Conservation (phyloP, 176 grass and related monocot species). For the Bonia amplexicaulis region DNA sequence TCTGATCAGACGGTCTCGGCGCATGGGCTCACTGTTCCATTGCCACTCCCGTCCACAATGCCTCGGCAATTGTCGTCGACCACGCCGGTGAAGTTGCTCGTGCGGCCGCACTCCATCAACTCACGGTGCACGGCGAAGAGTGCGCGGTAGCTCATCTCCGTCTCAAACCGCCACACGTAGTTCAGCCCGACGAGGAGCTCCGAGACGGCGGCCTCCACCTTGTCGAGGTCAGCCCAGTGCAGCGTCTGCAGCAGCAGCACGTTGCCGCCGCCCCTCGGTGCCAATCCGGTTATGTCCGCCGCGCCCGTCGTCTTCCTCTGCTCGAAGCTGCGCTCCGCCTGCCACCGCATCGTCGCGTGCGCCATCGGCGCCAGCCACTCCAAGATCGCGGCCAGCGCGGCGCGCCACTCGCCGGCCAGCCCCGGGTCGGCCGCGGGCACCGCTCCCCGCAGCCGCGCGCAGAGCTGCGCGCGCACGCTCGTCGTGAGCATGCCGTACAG, state of each 20-base stretch:
- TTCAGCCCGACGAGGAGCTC: slow-evolving; percentile 87
- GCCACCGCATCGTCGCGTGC: slow-evolving; percentile 75
- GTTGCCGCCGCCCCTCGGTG: background rate
- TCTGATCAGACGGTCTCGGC: background rate
- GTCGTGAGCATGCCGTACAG: slow-evolving; percentile 81
- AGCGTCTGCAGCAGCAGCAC: slow-evolving; percentile 84
- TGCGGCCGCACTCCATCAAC: slow-evolving; percentile 7
- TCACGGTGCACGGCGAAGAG: slow-evolving; percentile 38
- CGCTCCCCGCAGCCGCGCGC: slow-evolving; percentile 44
- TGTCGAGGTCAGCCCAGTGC: slow-evolving; percentile 58
- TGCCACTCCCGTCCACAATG: background rate
- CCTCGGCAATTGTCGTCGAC: background rate
- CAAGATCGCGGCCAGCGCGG: slow-evolving; percentile 56
- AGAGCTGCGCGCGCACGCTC: slow-evolving; percentile 59
- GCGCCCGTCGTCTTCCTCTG: background rate
- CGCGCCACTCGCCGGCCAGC: slow-evolving; percentile 62
- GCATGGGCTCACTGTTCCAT: slow-evolving; percentile 34
- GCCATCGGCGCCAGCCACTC: slow-evolving; percentile 88
- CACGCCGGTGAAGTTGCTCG: background rate
- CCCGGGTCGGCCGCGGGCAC: slow-evolving; percentile 36
- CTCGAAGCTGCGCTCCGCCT: slow-evolving; percentile 74
- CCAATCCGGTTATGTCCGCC: background rate
- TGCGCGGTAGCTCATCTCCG: slow-evolving; percentile 59
- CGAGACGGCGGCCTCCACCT: slow-evolving; percentile 66
- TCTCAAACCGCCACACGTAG: slow-evolving; percentile 80